Evolutionary conservation across 768 basidiomycete species (phyloP).

Genomic region (Suillus brevipes): DNA sequence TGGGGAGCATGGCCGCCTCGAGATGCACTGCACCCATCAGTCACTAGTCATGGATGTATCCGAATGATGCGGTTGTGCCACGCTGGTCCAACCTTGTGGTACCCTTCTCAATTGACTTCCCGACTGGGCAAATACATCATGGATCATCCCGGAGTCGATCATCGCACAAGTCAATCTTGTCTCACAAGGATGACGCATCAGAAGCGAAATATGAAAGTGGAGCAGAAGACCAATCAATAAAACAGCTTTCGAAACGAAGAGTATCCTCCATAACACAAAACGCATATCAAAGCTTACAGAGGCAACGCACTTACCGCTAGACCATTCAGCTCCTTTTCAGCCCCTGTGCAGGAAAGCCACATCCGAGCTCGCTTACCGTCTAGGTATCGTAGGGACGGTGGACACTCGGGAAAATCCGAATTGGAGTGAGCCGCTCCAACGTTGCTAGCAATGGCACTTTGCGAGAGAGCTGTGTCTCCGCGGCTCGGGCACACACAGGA

Average conservation of each 20-base stretch:
- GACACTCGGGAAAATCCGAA: constrained; percentile 10
- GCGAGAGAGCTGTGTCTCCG: constrained; percentile 14
- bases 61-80: neutral
- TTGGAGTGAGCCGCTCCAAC: neutral
- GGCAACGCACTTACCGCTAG: constrained; percentile 26
- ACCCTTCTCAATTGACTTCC: constrained; percentile 1
- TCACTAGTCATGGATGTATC: constrained; percentile 18
- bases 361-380: constrained; percentile 33
- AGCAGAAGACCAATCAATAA: neutral
- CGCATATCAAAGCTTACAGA: constrained; percentile 19
- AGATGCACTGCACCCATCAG: constrained; percentile 28
- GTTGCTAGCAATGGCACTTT: constrained; percentile 7
- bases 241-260: neutral
- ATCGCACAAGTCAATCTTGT: neutral
- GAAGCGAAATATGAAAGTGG: constrained; percentile 3
- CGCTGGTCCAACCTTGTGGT: neutral
- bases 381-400: constrained; percentile 19
- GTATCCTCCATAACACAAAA: neutral
- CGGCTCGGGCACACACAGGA: constrained; percentile 20
- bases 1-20: constrained; percentile 23
- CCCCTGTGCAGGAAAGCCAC: constrained; percentile 37
- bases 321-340: constrained; percentile 25
- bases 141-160: constrained; percentile 5
- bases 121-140: neutral
- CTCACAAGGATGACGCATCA: neutral